A percentile compares a stretch with the other conserved stretches of the same genome.
Evolutionary conservation across 345 rosid genomes (phyloP).

Genomic region (Salix viminalis): DNA sequence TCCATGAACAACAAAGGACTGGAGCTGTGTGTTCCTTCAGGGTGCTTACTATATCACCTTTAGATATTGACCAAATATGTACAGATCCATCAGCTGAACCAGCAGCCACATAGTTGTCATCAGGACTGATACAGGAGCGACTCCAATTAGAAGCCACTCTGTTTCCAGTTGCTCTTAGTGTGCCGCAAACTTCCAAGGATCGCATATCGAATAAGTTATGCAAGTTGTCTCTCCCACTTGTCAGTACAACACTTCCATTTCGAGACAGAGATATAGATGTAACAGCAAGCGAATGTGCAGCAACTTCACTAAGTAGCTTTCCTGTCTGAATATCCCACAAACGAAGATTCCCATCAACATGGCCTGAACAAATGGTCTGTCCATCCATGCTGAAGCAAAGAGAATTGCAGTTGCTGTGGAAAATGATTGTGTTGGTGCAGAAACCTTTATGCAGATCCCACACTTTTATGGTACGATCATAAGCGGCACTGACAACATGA

Average conservation of each 20-base stretch:
- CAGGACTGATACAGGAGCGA: slow-evolving; percentile 89
- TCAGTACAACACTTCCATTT: slow-evolving; percentile 62
- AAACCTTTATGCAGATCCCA: slow-evolving; percentile 98
- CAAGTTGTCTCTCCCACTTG: slow-evolving; percentile 90
- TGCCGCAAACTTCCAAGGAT: slow-evolving; percentile 77
- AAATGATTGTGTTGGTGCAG: slow-evolving; percentile 86
- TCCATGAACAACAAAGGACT: slow-evolving; percentile 87
- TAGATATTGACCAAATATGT: slow-evolving; percentile 72
- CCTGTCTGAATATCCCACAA: slow-evolving; percentile 91
- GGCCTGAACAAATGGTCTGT: slow-evolving; percentile 88
- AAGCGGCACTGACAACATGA: slow-evolving; percentile 81
- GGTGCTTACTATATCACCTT: slow-evolving; percentile 62
- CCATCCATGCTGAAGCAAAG: slow-evolving; percentile 80
- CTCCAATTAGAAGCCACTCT: slow-evolving; percentile 94
- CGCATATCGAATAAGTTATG: slow-evolving; percentile 84
- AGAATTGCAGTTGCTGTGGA: slow-evolving; percentile 87
- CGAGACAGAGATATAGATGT: slow-evolving; percentile 69
- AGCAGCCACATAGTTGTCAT: slow-evolving; percentile 78
- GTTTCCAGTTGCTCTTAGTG: slow-evolving; percentile 72
- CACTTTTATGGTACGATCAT: slow-evolving; percentile 91
- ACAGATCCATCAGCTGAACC: slow-evolving; percentile 87
- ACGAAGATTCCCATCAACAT: slow-evolving; percentile 91
- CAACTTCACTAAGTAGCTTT: slow-evolving; percentile 76
- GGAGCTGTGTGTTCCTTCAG: slow-evolving; percentile 79
- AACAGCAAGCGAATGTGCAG: slow-evolving; percentile 79